Evolutionary conservation across 352 stramenopile genomes (phyloP), one percentile per base, ranked within the genome.

Genomic region (Phytopythium helicoides): DNA sequence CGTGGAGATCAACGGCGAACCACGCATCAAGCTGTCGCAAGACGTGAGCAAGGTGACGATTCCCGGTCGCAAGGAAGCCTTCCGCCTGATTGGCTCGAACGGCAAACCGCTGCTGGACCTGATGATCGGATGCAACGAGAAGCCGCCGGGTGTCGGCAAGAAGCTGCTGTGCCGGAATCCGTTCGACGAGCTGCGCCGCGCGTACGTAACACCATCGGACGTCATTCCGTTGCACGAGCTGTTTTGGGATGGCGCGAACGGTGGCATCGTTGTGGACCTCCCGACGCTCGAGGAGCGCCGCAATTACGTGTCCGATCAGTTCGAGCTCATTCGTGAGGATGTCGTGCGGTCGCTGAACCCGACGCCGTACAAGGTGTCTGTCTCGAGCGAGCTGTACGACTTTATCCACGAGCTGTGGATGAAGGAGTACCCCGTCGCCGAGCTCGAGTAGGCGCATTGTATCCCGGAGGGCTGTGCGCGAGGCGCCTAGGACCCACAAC

Each of bases 1-100:
- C 21, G 97, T 99, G 28, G 96, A 99, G 76, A 96, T 99, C 56
- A 91, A 98, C 54, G 90, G 83, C 21, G 62, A 88, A 56, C 92
- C 97, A 15, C 82, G 97, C 41, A 99, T 99, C 56, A 99, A 99
- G 76, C 71, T 99, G 26, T 98, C 90, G 21, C 84, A 99, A 73
- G 96, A 99, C 46, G 79, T 97, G 23, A 92, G 73, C 50, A 99
- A 99, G 64, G 95, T 98, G 22, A 97, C 89, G 44, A 94, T 97
- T 44, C 89, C 89, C 5, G 87, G 86, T 3, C 81, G 85, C 40
- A 97, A 97, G 69, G 71, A 93, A 23, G 88, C 87, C 7, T 98
- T 96, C 63, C 87, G 94, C 52, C 75, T 98, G 15, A 76, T 97
- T 28, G 89, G 88, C 23, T 69, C 71, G 26, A 95, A 97, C 56